Evolutionary conservation across 768 basidiomycete genomes (phyloP), one percentile per base, ranked within the genome.

Genomic region (Gelatoporia subvermispora): DNA sequence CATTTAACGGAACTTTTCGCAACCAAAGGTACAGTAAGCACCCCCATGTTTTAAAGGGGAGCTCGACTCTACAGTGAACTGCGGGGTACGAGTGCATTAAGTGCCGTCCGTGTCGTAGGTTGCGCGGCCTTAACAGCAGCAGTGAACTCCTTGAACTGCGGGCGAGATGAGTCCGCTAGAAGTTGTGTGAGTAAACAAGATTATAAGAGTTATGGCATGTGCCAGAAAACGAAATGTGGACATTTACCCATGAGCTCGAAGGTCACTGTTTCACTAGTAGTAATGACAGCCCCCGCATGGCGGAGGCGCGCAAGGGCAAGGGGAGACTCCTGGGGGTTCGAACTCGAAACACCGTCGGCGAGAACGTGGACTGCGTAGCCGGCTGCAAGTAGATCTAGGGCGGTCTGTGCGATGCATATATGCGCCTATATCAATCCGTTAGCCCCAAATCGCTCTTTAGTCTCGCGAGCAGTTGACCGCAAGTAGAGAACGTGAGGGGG

Each of bases 391-490:
- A 95, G 74, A 51, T 86, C 83, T 16, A 93, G 69, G 0, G 84
- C 75, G 0, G 91, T 88, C 65, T 95, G 93, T 5, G 93, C 74
- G 8, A 95, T 81, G 60, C 93, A 96, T 51, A 96, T 81, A 58
- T 95, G 93, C 15, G 88, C 79, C 92, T 93, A 54, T n/a, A n/a
- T n/a, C n/a, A n/a, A n/a, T n/a, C 8, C n/a, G n/a, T n/a, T n/a
- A n/a, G n/a, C n/a, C n/a, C n/a, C n/a, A n/a, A n/a, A n/a, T n/a
- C n/a, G n/a, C n/a, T n/a, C n/a, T n/a, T n/a, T n/a, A n/a, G n/a
- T n/a, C n/a, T n/a, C n/a, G n/a, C n/a, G n/a, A n/a, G n/a, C n/a
- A n/a, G n/a, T n/a, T n/a, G n/a, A n/a, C n/a, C n/a, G n/a, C n/a
- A n/a, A 18, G 3, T 11, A 22, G 31, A 35, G 13, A 18, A 45